Conservation (phyloP, 257 asterid species). For the Solanum acaule region DNA sequence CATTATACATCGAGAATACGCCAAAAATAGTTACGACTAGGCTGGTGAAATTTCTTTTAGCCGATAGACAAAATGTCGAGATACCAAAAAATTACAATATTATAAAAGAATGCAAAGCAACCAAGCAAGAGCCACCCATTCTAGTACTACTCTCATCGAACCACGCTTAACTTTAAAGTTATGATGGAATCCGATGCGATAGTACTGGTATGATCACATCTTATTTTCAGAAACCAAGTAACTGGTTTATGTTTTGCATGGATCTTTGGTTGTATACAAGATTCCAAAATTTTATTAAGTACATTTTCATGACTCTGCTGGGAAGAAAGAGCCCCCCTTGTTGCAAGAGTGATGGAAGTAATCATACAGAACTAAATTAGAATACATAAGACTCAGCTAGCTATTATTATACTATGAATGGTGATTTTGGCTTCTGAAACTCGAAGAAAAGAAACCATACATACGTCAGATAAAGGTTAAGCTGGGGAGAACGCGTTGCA, state of each 20-base stretch:
- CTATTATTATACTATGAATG: not conserved
- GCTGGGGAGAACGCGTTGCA: slow-evolving; percentile 41
- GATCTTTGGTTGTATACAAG: not conserved
- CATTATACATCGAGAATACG: not conserved
- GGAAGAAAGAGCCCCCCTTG: not conserved
- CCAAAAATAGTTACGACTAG: not conserved
- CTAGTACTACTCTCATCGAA: not conserved
- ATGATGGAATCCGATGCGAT: too few relatives aligned
- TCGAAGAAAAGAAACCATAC: not conserved
- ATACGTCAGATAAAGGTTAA: slow-evolving; percentile 1
- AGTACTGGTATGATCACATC: not conserved
- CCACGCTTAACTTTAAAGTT: not conserved
- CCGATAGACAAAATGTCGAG: not conserved
- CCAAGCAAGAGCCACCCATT: too few relatives aligned
- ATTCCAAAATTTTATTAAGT: not conserved
- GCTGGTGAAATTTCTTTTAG: not conserved
- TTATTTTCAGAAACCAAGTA: not conserved
- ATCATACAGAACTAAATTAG: not conserved
- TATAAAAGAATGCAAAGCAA: not conserved
- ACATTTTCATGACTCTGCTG: not conserved
- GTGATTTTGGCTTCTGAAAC: not conserved
- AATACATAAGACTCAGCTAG: not conserved
- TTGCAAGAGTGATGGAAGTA: not conserved
- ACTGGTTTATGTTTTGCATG: not conserved
- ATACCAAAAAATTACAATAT: not conserved